These are phyloP conservation scores for Rosa multiflora DNA, from an alignment of 306 rosid species.

Conservation along the genomic window DNA sequence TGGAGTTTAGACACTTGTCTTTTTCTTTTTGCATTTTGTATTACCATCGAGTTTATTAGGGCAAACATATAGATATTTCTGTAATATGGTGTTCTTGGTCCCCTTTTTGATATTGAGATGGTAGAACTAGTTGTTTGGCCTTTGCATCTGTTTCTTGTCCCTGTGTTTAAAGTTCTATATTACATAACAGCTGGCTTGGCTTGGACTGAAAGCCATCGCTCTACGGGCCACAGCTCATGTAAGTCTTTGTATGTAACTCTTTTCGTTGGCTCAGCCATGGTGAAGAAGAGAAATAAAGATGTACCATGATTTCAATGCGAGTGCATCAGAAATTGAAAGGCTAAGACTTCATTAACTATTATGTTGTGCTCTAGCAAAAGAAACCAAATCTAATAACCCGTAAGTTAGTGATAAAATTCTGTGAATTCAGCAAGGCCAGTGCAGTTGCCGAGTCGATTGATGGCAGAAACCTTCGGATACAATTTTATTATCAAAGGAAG, in stretches of 20 bases:
- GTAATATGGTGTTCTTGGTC: slow-evolving; percentile 2
- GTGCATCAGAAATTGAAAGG: background rate
- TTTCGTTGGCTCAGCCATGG: background rate
- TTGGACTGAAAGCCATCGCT: background rate
- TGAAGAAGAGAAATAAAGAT: background rate
- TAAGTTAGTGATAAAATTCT: background rate
- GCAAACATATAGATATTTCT: slow-evolving; percentile 7
- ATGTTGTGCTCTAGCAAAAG: background rate
- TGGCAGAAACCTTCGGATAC: too few species aligned
- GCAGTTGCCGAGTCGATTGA: background rate
- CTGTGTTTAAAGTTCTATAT: background rate
- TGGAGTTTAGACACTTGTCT: background rate
- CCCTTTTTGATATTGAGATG: slow-evolving; percentile 3
- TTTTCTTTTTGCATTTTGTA: background rate
- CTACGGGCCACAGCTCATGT: background rate
- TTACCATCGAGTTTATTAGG: background rate
- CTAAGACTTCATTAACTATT: background rate
- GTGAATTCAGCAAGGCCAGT: background rate
- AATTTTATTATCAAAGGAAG: too few species aligned
- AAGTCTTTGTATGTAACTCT: background rate
- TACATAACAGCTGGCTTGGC: background rate
- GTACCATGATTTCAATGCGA: background rate
- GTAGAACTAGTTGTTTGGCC: background rate
- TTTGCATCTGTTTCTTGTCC: background rate
- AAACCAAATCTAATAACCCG: too few species aligned